Evolutionary conservation across 2,329 filamentous ascomycete genomes (phyloP).

Genomic region (Penicillium sp.): DNA sequence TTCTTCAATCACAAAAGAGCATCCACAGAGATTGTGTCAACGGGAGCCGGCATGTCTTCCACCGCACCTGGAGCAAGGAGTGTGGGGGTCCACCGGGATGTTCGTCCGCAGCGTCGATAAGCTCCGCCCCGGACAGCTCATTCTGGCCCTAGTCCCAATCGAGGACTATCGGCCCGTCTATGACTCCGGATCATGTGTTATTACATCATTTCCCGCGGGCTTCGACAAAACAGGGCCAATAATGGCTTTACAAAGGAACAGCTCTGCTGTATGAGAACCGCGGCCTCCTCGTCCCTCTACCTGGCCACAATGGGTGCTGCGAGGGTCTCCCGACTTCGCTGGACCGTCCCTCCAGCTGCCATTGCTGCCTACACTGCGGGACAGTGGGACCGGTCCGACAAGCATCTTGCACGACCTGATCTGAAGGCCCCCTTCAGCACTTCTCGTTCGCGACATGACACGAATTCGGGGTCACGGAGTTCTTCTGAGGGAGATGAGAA

Average conservation of each 20-base stretch:
- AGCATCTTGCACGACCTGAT: slow-evolving; percentile 10
- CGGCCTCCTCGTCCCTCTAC: slow-evolving; percentile 17
- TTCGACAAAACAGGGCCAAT: slow-evolving; percentile 6
- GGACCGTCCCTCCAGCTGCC: slow-evolving; percentile 37
- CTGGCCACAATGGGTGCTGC: slow-evolving; percentile 36
- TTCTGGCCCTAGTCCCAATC: slow-evolving; percentile 23
- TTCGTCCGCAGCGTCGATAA: slow-evolving; percentile 19
- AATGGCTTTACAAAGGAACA: slow-evolving; percentile 5
- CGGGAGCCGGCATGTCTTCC: slow-evolving; percentile 20
- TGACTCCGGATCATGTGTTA: slow-evolving; percentile 25
- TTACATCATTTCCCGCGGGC: slow-evolving; percentile 26
- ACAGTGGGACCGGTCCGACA: slow-evolving; percentile 26
- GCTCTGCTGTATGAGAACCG: slow-evolving; percentile 23
- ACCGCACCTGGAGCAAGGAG: too few species aligned
- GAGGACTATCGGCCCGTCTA: slow-evolving; percentile 19
- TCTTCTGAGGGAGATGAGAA: not conserved
- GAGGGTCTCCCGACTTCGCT: slow-evolving; percentile 33
- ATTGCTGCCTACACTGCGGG: slow-evolving; percentile 30
- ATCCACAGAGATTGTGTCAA: not conserved
- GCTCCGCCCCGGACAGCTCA: slow-evolving; percentile 15
- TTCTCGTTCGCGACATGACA: slow-evolving; percentile 10
- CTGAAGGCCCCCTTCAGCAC: slow-evolving; percentile 28
- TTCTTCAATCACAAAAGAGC: too few species aligned
- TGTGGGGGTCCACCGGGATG: slow-evolving; percentile 18
- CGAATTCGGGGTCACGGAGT: slow-evolving; percentile 13